These are phyloP conservation scores for Dendryphion nanum DNA, from an alignment of 2,329 filamentous ascomycete genomes.

Conservation along the genomic window DNA sequence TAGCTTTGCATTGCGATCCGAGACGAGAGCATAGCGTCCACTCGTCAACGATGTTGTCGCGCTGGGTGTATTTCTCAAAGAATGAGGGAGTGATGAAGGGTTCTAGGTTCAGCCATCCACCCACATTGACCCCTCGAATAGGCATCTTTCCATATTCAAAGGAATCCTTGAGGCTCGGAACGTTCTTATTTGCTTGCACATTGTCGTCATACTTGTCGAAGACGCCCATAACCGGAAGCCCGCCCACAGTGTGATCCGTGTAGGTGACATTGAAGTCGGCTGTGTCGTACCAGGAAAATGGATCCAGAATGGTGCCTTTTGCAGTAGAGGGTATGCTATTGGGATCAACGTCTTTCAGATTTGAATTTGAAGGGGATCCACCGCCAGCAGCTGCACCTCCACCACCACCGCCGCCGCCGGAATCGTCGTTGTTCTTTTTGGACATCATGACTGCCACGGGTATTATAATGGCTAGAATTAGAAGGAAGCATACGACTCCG, in stretches of 20 bases:
- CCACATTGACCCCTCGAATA: slow-evolving; percentile 86
- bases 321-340: slow-evolving; percentile 54
- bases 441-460: slow-evolving; percentile 47
- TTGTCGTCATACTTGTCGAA: slow-evolving; percentile 85
- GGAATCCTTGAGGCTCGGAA: slow-evolving; percentile 70
- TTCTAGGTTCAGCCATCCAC: slow-evolving; percentile 91
- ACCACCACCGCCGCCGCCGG: slow-evolving; percentile 23
- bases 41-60: slow-evolving; percentile 77
- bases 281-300: slow-evolving; percentile 89
- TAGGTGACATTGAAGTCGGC: slow-evolving; percentile 92
- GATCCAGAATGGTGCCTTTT: slow-evolving; percentile 77
- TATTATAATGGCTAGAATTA: slow-evolving; percentile 48
- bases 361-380: slow-evolving; percentile 42
- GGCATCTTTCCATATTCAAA: slow-evolving; percentile 80
- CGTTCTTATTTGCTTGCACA: slow-evolving; percentile 71
- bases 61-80: slow-evolving; percentile 65
- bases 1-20: slow-evolving; percentile 61
- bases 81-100: slow-evolving; percentile 94
- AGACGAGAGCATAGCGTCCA: slow-evolving; percentile 74
- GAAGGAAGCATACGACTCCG: slow-evolving; percentile 35
- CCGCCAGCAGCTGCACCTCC: background rate
- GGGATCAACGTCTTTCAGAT: slow-evolving; percentile 45
- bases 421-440: slow-evolving; percentile 41
- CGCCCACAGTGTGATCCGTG: slow-evolving; percentile 79
- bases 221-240: slow-evolving; percentile 87